Base-by-base conservation (phyloP, 2,329 filamentous ascomycete species). In the Cercospora zeina region DNA sequence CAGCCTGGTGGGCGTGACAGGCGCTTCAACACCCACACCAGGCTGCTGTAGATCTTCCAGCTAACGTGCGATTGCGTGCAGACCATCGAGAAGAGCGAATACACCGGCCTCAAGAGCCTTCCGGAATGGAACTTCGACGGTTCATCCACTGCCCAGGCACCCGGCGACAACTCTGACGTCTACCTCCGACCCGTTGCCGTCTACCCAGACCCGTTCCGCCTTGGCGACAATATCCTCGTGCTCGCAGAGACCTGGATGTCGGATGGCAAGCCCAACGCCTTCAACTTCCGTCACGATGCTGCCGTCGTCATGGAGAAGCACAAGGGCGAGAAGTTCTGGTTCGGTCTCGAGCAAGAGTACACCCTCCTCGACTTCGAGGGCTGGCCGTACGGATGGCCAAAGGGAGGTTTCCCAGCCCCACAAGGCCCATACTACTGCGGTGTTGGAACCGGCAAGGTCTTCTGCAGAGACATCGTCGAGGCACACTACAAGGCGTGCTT, bases 291-390 rank as follows among this genome's bases (percentile, higher is more conserved):
- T 71, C 89, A 97, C 77, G 93, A 97, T 75, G 89, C 88, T 74
- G 86, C 86, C 75, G 89, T 95, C 79, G 83, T 97, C 73, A 96
- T 97, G 91, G 87, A 95, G 79, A 85, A 87, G 67, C 87, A 97
- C 79, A 87, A 87, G 77, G 82, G 87, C 62, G 88, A 93, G 73
- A 84, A 89, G 77, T 93, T 95, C 75, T 97, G 93, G 95, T 99
- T 97, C 80, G 95, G 95, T 80, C 87, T 99, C 16, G 93, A 96
- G 78, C 93, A 97, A 78, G 93, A 97, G 80, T 97, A 97, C 85
- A 97, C 91, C 64, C 88, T 96, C 50, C 89, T 97, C 71, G 93
- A 93, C 75, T 80, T 87, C 70, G 86, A 88, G 71, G 90, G 92
- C 78, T 89, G 91, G 81, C 95, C 95, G 59, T 97, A 92, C 75